A percentile compares a stretch with the other conserved stretches of the same genome.
phyloP scores from a whole-genome alignment of 345 rosid species.

The Eucalyptus tenuipes region DNA sequence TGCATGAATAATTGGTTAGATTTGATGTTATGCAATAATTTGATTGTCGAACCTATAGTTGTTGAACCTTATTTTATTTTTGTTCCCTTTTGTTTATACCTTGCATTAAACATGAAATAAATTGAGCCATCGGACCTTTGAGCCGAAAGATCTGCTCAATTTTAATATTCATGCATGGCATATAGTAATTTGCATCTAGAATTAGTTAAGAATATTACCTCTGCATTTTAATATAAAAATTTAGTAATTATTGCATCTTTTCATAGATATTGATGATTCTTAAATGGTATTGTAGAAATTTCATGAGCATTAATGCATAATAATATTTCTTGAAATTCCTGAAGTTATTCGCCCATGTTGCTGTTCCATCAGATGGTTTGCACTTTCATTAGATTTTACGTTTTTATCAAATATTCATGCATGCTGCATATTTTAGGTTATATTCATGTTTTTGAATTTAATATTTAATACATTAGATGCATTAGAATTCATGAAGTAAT shows the following conservation, averaged over 20 bases:
- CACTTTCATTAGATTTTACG: not conserved
- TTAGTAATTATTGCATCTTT: not conserved
- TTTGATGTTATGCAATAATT: not conserved
- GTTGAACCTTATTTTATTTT: too few species aligned
- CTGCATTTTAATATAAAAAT: not conserved
- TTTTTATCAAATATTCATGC: not conserved
- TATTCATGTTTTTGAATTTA: not conserved
- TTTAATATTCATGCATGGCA: too few species aligned
- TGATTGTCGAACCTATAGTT: too few species aligned
- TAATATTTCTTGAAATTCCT: not conserved
- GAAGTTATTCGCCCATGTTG: too few species aligned
- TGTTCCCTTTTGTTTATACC: too few species aligned
- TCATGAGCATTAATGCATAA: not conserved
- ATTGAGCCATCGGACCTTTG: too few species aligned
- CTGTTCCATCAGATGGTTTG: not conserved
- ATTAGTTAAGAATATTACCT: not conserved
- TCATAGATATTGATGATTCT: not conserved
- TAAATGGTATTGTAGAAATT: not conserved
- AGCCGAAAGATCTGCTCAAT: too few species aligned
- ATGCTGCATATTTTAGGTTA: not conserved
- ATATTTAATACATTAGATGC: not conserved
- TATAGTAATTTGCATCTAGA: not conserved
- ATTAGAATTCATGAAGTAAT: not conserved
- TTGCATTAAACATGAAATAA: too few species aligned
- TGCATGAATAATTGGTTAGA: not conserved